A percentile compares a stretch with the other conserved stretches of the same genome.
Evolutionary conservation across 331 rosid species (phyloP).

Genomic region (Dryas integrifolia): DNA sequence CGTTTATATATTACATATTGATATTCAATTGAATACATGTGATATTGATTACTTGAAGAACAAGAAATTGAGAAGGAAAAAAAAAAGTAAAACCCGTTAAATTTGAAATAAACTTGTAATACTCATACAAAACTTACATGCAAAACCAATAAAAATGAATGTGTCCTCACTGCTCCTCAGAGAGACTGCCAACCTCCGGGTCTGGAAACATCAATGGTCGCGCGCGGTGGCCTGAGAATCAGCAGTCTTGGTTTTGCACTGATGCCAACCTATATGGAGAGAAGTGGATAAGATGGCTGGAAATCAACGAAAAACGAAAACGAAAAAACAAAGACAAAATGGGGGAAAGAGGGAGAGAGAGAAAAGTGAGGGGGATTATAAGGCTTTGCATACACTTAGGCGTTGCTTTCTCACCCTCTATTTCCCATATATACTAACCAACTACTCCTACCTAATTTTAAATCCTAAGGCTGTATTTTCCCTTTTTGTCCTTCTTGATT

Average conservation of each 20-base stretch:
- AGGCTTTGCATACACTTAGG: constrained; percentile 27
- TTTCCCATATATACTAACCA: constrained; percentile 11
- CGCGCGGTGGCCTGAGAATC: constrained; percentile 10
- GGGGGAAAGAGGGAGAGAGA: constrained; percentile 7
- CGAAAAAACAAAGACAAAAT: background rate
- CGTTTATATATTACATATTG: no score
- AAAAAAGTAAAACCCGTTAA: background rate
- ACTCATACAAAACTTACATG: constrained; percentile 9
- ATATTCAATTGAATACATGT: background rate
- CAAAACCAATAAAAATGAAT: constrained; percentile 3
- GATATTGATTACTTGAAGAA: background rate
- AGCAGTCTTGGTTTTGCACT: background rate
- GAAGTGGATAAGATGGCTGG: background rate
- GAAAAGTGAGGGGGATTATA: background rate
- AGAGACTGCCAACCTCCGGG: constrained; percentile 6
- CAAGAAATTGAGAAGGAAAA: background rate
- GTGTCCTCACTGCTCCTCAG: no score
- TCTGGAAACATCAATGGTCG: background rate
- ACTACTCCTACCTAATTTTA: constrained; percentile 9
- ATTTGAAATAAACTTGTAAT: background rate
- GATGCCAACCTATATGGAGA: constrained; percentile 4
- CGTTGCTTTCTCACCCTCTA: constrained; percentile 18
- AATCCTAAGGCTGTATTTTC: constrained; percentile 14
- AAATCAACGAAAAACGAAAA: background rate
- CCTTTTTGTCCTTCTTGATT: background rate